phyloP scores from a whole-genome alignment of 371 early-diverging fungal genomes.

The Lichtheimia ramosa region DNA sequence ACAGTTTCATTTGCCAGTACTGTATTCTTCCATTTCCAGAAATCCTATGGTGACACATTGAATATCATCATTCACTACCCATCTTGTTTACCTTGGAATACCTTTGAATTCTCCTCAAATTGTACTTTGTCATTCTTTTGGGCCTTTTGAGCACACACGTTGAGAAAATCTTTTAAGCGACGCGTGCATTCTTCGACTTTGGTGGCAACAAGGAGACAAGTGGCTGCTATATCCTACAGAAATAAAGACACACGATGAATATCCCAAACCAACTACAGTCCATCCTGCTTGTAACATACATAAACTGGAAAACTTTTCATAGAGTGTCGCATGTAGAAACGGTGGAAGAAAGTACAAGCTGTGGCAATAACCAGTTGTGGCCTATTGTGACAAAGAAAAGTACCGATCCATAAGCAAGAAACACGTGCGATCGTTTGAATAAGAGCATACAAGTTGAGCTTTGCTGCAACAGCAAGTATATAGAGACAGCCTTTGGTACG shows the following conservation, averaged over 20 bases:
- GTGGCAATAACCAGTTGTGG: conserved; percentile 71
- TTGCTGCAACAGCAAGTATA: conserved; percentile 63
- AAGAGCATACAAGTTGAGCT: conserved; percentile 55
- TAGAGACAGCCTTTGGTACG: conserved; percentile 69
- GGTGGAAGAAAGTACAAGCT: conserved; percentile 75
- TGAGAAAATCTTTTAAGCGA: conserved; percentile 59
- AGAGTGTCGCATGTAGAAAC: conserved; percentile 82
- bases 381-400: conserved; percentile 21
- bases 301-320: conserved; percentile 62
- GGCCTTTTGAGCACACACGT: conserved; percentile 59
- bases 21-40: conserved; percentile 68
- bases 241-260: neutral
- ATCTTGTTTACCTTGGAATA: neutral
- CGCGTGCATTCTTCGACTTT: conserved; percentile 82
- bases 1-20: conserved; percentile 69
- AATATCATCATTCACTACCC: neutral
- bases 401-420: neutral
- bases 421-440: neutral
- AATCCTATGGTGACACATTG: conserved; percentile 43
- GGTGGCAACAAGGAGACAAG: conserved; percentile 73
- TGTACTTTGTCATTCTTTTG: conserved; percentile 56
- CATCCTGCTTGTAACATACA: conserved; percentile 41
- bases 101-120: conserved; percentile 44
- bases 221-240: conserved; percentile 73
- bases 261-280: neutral